Percentiles rank a stretch among this genome's conserved stretches.
phyloP scores from a whole-genome alignment of 2,329 filamentous ascomycete genomes.

The Aspergillus neoniger region DNA sequence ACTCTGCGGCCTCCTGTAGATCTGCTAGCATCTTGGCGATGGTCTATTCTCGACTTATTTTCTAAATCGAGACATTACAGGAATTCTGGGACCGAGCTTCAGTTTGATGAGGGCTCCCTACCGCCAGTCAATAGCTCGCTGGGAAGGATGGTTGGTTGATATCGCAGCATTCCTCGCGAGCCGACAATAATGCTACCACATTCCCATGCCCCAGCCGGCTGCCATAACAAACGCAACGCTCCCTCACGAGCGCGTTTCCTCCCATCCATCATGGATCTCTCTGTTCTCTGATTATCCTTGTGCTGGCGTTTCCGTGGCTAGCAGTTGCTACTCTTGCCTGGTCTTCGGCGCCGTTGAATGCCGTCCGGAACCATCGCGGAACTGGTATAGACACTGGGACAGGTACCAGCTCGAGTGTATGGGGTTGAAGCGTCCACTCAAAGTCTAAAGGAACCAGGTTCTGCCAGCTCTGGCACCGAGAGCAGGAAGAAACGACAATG shows the following conservation, averaged over 20 bases:
- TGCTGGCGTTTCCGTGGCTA: constrained; percentile 10
- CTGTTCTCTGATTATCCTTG: constrained; percentile 12
- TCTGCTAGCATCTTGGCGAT: not conserved
- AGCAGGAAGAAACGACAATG: constrained; percentile 28
- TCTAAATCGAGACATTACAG: not conserved
- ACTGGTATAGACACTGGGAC: not conserved
- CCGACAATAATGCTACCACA: constrained; percentile 32
- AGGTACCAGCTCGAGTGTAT: constrained; percentile 3
- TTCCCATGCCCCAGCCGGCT: constrained; percentile 27
- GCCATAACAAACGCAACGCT: constrained; percentile 35
- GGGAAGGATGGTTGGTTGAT: constrained; percentile 19
- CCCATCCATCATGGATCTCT: constrained; percentile 15
- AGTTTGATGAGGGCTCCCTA: not conserved
- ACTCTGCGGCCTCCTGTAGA: not conserved
- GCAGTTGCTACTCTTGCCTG: constrained; percentile 11
- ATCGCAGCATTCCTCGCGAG: constrained; percentile 34
- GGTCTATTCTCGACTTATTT: not conserved
- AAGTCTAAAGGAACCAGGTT: not conserved
- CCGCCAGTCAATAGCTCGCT: not conserved
- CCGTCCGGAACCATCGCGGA: not conserved
- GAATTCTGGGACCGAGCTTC: not conserved
- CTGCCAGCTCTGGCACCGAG: constrained; percentile 1
- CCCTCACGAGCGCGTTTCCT: constrained; percentile 16
- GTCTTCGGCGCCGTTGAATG: constrained; percentile 8
- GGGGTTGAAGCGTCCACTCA: constrained; percentile 2